Evolutionary conservation across 352 stramenopile genomes (phyloP).

Genomic region (Phytopythium aichiense): DNA sequence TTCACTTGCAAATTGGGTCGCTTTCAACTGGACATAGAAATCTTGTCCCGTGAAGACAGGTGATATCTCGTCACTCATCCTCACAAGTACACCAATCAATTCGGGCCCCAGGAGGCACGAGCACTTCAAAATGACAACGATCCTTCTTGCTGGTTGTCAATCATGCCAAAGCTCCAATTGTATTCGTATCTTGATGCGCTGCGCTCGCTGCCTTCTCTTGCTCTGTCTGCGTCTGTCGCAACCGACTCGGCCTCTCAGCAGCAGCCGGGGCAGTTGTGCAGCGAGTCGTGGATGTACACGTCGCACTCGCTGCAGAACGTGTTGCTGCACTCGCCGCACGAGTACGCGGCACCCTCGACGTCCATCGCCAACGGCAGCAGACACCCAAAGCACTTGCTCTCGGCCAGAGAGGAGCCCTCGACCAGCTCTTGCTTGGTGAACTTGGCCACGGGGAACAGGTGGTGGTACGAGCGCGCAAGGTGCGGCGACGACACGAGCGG

Average conservation of each 20-base stretch:
- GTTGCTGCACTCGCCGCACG: conserved; percentile 89
- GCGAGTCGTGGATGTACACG: conserved; percentile 96
- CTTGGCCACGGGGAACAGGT: conserved; percentile 96
- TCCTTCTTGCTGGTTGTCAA: background rate
- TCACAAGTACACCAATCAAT: no score
- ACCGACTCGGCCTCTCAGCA: conserved; percentile 18
- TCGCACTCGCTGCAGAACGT: conserved; percentile 97
- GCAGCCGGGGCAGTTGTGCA: conserved; percentile 98
- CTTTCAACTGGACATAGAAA: background rate
- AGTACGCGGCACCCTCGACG: conserved; percentile 49
- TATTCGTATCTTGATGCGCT: background rate
- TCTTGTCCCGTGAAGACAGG: no score
- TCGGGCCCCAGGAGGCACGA: no score
- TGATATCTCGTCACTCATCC: no score
- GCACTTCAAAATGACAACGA: no score
- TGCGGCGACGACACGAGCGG: conserved; percentile 96
- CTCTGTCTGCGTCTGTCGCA: background rate
- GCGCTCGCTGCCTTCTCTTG: background rate
- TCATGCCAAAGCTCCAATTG: background rate
- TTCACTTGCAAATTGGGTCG: background rate
- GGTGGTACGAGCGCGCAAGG: conserved; percentile 96
- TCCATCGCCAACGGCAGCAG: conserved; percentile 49
- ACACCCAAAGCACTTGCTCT: conserved; percentile 81
- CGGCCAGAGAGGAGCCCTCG: conserved; percentile 12
- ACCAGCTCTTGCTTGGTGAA: conserved; percentile 81